A percentile compares a stretch with the other conserved stretches of the same genome.
phyloP scores from a whole-genome alignment of 2,329 filamentous ascomycete species.

The Calonectria fujianensis region DNA sequence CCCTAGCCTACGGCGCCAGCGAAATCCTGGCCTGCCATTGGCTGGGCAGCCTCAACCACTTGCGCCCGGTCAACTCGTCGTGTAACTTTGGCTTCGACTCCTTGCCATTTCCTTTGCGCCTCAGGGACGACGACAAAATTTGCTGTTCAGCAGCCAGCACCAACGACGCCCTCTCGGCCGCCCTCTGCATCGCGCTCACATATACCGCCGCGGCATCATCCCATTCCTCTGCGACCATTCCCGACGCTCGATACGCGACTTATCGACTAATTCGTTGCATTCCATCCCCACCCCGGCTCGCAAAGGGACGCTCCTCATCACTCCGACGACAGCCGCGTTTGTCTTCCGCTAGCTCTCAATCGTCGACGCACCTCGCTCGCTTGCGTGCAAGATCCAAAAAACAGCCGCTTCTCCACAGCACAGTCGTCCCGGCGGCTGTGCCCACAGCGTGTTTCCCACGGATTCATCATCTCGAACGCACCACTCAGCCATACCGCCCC shows the following conservation, averaged over 20 bases:
- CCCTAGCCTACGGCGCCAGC: slow-evolving; percentile 23
- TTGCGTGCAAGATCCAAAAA: slow-evolving; percentile 50
- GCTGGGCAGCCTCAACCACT: slow-evolving; percentile 44
- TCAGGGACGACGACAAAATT: slow-evolving; percentile 51
- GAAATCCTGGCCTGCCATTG: slow-evolving; percentile 45
- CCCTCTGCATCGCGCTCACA: not conserved
- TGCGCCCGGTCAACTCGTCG: slow-evolving; percentile 36
- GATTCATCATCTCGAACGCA: slow-evolving; percentile 64
- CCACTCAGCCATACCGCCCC: slow-evolving; percentile 51
- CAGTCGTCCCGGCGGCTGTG: slow-evolving; percentile 69
- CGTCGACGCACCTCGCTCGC: slow-evolving; percentile 47
- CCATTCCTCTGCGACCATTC: slow-evolving; percentile 24
- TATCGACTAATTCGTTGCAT: slow-evolving; percentile 20
- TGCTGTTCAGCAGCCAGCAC: slow-evolving; percentile 43
- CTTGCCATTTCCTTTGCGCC: slow-evolving; percentile 49
- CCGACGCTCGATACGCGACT: slow-evolving; percentile 12
- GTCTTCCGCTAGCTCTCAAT: slow-evolving; percentile 39
- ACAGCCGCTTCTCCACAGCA: slow-evolving; percentile 58
- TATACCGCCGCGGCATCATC: slow-evolving; percentile 17
- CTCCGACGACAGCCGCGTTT: slow-evolving; percentile 48
- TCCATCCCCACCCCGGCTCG: slow-evolving; percentile 26
- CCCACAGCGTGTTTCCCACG: slow-evolving; percentile 66
- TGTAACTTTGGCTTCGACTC: slow-evolving; percentile 50
- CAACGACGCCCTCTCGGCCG: slow-evolving; percentile 25
- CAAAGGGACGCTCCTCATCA: slow-evolving; percentile 35